phyloP scores from a whole-genome alignment of 352 stramenopile genomes.

The Phytophthora melonis region DNA sequence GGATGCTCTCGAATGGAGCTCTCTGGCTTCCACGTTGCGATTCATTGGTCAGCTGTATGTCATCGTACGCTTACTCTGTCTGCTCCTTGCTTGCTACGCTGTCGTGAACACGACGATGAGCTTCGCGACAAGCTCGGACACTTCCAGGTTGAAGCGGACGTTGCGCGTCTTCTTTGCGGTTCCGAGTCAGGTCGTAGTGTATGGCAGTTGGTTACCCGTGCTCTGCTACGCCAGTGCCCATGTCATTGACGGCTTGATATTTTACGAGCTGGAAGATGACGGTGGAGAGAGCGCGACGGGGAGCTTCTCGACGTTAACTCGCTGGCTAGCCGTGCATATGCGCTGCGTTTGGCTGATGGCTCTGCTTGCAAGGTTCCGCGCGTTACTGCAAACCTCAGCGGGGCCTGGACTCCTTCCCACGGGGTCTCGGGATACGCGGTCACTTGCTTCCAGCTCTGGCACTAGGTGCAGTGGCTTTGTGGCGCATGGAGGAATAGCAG shows the following conservation, averaged over 20 bases:
- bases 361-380: slow-evolving; percentile 50
- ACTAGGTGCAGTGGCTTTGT: slow-evolving; percentile 52
- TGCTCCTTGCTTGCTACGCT: slow-evolving; percentile 43
- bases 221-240: slow-evolving; percentile 59
- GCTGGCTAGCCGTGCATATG: slow-evolving; percentile 59
- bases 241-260: slow-evolving; percentile 58
- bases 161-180: slow-evolving; percentile 53
- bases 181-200: slow-evolving; percentile 62
- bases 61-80: slow-evolving; percentile 42
- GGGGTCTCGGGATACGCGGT: slow-evolving; percentile 55
- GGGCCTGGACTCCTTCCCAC: slow-evolving; percentile 56
- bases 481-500: slow-evolving; percentile 41
- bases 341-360: slow-evolving; percentile 60
- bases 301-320: slow-evolving; percentile 45
- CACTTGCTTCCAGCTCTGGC: slow-evolving; percentile 49
- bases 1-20: slow-evolving; percentile 62
- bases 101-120: slow-evolving; percentile 26
- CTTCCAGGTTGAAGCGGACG: slow-evolving; percentile 23
- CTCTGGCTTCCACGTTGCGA: slow-evolving; percentile 53
- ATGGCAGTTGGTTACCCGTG: slow-evolving; percentile 60
- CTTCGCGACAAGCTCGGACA: not conserved
- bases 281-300: slow-evolving; percentile 45
- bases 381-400: slow-evolving; percentile 60
- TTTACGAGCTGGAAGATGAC: slow-evolving; percentile 61
- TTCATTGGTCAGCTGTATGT: slow-evolving; percentile 61